Percentiles rank a stretch among this genome's conserved stretches.
Evolutionary conservation across 192 early-diverging fungal species (phyloP).

Genomic region (Cladochytrium replicatum): DNA sequence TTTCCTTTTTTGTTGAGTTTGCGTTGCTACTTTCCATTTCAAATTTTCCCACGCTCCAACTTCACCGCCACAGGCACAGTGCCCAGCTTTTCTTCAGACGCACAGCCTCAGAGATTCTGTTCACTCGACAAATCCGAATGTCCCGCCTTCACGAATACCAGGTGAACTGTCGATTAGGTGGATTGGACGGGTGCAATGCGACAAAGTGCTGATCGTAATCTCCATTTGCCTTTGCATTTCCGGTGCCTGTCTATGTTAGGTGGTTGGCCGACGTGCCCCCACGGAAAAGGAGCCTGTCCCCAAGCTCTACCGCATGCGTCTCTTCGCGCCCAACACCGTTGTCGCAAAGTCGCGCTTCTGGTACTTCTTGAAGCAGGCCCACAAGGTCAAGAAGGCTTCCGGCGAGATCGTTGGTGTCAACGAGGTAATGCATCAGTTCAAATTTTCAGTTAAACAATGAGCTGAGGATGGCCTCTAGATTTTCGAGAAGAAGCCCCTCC

Average conservation of each 20-base stretch:
- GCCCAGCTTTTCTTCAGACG: too few relatives aligned
- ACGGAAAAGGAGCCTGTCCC: slow-evolving; percentile 84
- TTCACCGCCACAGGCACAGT: too few relatives aligned
- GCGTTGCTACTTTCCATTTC: too few relatives aligned
- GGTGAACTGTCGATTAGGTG: too few relatives aligned
- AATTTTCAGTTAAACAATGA: neutral
- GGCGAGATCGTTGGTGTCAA: slow-evolving; percentile 97
- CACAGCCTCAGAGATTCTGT: too few relatives aligned
- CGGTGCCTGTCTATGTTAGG: too few relatives aligned
- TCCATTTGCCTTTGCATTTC: too few relatives aligned
- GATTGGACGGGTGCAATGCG: too few relatives aligned
- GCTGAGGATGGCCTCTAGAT: slow-evolving; percentile 49
- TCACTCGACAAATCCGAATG: too few relatives aligned
- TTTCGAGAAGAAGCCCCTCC: slow-evolving; percentile 84
- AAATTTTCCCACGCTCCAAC: too few relatives aligned
- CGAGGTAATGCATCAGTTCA: slow-evolving; percentile 53
- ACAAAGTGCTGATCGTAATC: too few relatives aligned
- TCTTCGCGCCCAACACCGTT: slow-evolving; percentile 96
- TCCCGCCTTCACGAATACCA: slow-evolving; percentile 48
- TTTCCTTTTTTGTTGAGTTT: too few relatives aligned
- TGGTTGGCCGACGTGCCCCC: slow-evolving; percentile 88
- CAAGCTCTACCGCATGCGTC: slow-evolving; percentile 96
- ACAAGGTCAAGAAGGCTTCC: slow-evolving; percentile 98
- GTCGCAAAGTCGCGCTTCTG: slow-evolving; percentile 99
- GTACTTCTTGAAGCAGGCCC: slow-evolving; percentile 98